phyloP scores from a whole-genome alignment of 2,329 filamentous ascomycete genomes.

The Cladosporium phlei region DNA sequence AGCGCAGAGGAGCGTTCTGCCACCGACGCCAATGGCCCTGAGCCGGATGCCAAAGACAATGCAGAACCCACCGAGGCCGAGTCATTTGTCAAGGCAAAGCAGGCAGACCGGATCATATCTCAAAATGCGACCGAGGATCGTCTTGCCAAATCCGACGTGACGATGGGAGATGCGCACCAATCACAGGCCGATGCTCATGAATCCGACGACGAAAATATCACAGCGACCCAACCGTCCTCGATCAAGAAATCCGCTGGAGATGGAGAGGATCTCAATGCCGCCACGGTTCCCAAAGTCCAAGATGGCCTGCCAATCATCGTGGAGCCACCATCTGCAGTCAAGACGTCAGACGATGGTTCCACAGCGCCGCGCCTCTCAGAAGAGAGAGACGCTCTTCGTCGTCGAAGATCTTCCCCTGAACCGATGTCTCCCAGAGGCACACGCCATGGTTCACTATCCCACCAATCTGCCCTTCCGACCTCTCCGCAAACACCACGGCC shows the following conservation, averaged over 20 bases:
- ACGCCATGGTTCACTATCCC: background rate
- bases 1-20: constrained; percentile 41
- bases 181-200: background rate
- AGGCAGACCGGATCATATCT: constrained; percentile 5
- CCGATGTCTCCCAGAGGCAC: constrained; percentile 7
- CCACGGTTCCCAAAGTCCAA: background rate
- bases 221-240: constrained; percentile 19
- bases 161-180: background rate
- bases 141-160: background rate
- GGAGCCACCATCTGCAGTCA: background rate
- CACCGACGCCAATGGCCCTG: constrained; percentile 26
- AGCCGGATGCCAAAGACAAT: constrained; percentile 20
- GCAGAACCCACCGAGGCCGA: constrained; percentile 23
- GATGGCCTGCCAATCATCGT: background rate
- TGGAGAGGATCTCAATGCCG: background rate
- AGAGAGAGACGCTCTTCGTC: background rate
- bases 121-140: background rate
- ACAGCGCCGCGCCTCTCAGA: background rate
- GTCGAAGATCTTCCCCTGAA: constrained; percentile 1
- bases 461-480: background rate
- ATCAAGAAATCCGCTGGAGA: background rate
- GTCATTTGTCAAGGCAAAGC: constrained; percentile 21
- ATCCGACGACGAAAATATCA: constrained; percentile 23
- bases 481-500: background rate
- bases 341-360: background rate